These are phyloP conservation scores for Fusarium pseudocircinatum DNA, from an alignment of 2,329 filamentous ascomycete species.

Conservation along the genomic window DNA sequence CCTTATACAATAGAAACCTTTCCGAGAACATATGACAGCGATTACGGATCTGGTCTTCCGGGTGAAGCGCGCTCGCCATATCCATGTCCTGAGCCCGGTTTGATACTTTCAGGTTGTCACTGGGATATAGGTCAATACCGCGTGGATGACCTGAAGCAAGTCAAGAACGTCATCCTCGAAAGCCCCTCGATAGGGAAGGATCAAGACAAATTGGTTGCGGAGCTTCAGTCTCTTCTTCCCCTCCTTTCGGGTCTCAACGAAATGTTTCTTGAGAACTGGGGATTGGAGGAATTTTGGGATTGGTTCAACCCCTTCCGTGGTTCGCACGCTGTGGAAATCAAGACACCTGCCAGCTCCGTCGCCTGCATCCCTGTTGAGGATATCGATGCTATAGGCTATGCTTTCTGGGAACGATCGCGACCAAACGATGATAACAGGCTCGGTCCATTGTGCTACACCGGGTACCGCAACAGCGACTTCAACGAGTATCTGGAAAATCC, in stretches of 20 bases:
- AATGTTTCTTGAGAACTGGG: not conserved
- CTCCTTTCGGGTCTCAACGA: not conserved
- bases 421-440: not conserved
- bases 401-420: not conserved
- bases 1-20: not conserved
- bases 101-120: not conserved
- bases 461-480: not conserved
- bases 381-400: not conserved
- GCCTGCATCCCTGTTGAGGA: not conserved
- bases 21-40: not conserved
- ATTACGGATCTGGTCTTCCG: not conserved
- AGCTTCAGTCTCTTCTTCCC: not conserved
- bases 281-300: not conserved
- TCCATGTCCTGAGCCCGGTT: not conserved
- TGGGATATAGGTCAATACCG: not conserved
- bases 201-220: not conserved
- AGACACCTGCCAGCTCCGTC: not conserved
- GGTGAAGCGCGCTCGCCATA: not conserved
- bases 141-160: not conserved
- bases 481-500: not conserved
- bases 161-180: not conserved
- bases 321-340: not conserved
- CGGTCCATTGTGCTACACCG: not conserved
- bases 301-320: not conserved
- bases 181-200: not conserved